These are phyloP conservation scores for Candida ortonii DNA, from an alignment of 805 yeast species.

Conservation along the genomic window DNA sequence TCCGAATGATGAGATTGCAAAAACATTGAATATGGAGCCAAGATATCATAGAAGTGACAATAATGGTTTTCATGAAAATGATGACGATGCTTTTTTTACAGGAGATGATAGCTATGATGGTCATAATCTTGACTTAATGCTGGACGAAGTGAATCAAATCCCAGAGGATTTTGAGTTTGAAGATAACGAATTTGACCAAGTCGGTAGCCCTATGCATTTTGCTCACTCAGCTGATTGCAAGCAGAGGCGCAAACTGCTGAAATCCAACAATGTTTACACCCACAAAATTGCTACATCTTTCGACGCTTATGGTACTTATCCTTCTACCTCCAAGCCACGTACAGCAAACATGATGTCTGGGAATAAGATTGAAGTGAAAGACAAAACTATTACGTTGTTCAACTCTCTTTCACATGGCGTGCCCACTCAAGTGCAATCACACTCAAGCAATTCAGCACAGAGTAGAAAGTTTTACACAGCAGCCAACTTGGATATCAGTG, in stretches of 20 bases:
- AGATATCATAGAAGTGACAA: too few relatives aligned
- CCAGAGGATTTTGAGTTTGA: conserved; percentile 37
- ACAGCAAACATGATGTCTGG: neutral
- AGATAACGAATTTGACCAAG: conserved; percentile 4
- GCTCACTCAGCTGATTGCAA: conserved; percentile 5
- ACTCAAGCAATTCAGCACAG: conserved; percentile 1
- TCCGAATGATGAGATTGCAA: conserved; percentile 24
- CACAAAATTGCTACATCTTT: conserved; percentile 1
- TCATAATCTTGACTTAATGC: conserved; percentile 24
- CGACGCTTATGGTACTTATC: too few relatives aligned
- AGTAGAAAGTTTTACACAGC: conserved; percentile 5
- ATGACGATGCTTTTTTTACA: too few relatives aligned
- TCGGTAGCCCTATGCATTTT: conserved; percentile 1
- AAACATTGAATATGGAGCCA: neutral
- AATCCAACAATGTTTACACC: conserved; percentile 6
- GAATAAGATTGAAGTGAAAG: conserved; percentile 12
- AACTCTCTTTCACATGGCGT: conserved; percentile 16
- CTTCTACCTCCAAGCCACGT: conserved; percentile 2
- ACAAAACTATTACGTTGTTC: conserved; percentile 33
- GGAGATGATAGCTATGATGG: conserved; percentile 15
- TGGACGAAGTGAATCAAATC: conserved; percentile 36
- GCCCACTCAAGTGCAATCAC: conserved; percentile 2
- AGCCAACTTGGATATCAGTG: conserved; percentile 17
- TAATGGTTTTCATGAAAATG: too few relatives aligned
- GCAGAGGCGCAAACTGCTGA: conserved; percentile 10